A percentile compares a stretch with the other conserved stretches of the same genome.
Conservation (phyloP, 192 early-diverging fungal genomes). For the Podila minutissima region DNA sequence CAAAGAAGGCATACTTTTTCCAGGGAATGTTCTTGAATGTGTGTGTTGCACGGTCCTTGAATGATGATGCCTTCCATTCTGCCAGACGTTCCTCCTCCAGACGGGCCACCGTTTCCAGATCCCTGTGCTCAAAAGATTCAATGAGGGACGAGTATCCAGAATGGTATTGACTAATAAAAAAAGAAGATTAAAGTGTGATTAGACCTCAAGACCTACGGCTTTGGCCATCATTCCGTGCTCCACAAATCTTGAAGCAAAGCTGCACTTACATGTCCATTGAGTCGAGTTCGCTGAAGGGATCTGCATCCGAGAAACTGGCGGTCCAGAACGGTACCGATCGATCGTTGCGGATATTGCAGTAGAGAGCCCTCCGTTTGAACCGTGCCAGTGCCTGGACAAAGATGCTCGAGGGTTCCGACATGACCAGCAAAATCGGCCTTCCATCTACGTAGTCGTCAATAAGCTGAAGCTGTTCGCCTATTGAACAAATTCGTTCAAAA, state of each 20-base stretch:
- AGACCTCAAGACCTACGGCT: no score
- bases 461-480: constrained; percentile 58
- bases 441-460: constrained; percentile 44
- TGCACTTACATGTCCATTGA: constrained; percentile 56
- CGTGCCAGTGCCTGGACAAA: constrained; percentile 50
- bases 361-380: constrained; percentile 57
- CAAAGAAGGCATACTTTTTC: constrained; percentile 41
- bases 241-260: constrained; percentile 1
- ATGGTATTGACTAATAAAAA: constrained; percentile 34
- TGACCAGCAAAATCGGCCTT: constrained; percentile 48
- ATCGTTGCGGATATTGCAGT: constrained; percentile 63
- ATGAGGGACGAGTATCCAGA: constrained; percentile 44
- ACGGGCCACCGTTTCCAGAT: constrained; percentile 13
- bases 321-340: constrained; percentile 72
- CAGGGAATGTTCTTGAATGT: constrained; percentile 15
- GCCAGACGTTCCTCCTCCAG: constrained; percentile 14
- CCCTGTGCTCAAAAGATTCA: constrained; percentile 39
- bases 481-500: not conserved
- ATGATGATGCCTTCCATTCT: constrained; percentile 10
- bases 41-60: not conserved
- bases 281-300: constrained; percentile 55
- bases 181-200: not conserved
- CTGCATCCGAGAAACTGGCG: constrained; percentile 56
- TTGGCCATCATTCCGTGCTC: not conserved
- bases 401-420: constrained; percentile 53